Conservation (phyloP, 306 rosid genomes). For the Canavalia ensiformis region DNA sequence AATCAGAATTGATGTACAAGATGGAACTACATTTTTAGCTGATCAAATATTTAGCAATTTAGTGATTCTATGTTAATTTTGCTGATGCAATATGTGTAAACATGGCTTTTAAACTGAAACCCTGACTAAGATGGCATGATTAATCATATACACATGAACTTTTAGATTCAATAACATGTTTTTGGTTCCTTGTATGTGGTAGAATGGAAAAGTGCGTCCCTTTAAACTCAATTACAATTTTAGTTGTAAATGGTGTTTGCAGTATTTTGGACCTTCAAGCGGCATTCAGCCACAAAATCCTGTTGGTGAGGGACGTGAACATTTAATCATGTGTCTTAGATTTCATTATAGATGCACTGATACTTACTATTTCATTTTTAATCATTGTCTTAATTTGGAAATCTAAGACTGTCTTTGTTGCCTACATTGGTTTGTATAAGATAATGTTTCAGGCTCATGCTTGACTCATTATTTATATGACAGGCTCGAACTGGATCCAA, state of each 20-base stretch:
- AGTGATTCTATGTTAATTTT: slow-evolving; percentile 24
- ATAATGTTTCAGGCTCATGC: slow-evolving; percentile 43
- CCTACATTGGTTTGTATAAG: slow-evolving; percentile 40
- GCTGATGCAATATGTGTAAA: slow-evolving; percentile 39
- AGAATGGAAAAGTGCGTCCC: slow-evolving; percentile 55
- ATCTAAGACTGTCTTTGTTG: slow-evolving; percentile 37
- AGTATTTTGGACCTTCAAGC: slow-evolving; percentile 67
- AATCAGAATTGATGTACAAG: slow-evolving; percentile 10
- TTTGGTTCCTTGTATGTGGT: slow-evolving; percentile 55
- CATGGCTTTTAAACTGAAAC: slow-evolving; percentile 36
- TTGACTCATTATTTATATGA: slow-evolving; percentile 44
- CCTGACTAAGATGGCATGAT: slow-evolving; percentile 35
- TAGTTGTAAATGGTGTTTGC: slow-evolving; percentile 67
- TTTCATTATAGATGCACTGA: slow-evolving; percentile 48
- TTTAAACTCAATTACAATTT: slow-evolving; percentile 58
- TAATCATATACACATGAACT: slow-evolving; percentile 15
- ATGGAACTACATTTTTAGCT: slow-evolving; percentile 32
- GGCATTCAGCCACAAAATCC: slow-evolving; percentile 62
- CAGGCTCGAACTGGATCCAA: slow-evolving; percentile 39
- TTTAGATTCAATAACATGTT: slow-evolving; percentile 43
- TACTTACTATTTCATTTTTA: slow-evolving; percentile 36
- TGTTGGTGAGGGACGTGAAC: slow-evolving; percentile 58
- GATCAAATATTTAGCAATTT: slow-evolving; percentile 34
- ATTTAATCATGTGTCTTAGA: slow-evolving; percentile 52
- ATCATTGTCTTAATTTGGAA: slow-evolving; percentile 40